phyloP scores from a whole-genome alignment of 2,329 filamentous ascomycete genomes.

The Tolypocladium paradoxum region DNA sequence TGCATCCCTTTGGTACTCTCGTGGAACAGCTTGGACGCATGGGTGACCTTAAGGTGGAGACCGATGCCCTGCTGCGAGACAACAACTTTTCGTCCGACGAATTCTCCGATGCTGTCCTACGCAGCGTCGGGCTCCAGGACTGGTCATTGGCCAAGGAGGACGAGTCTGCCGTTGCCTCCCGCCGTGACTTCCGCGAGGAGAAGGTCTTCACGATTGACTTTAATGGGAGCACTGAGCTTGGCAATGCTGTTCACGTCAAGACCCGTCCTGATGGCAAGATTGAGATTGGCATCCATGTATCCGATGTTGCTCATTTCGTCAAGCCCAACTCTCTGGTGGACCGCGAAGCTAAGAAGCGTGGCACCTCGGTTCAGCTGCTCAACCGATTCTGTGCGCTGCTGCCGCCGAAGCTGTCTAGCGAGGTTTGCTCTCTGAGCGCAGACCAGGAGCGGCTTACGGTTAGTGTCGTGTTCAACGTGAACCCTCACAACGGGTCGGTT shows the following conservation, averaged over 20 bases:
- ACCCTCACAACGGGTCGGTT: slow-evolving; percentile 66
- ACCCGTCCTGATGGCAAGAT: slow-evolving; percentile 71
- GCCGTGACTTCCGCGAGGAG: slow-evolving; percentile 84
- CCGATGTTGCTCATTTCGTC: slow-evolving; percentile 93
- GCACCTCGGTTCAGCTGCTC: slow-evolving; percentile 89
- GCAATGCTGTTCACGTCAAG: slow-evolving; percentile 90
- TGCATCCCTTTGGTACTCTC: slow-evolving; percentile 94
- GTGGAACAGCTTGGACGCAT: slow-evolving; percentile 95
- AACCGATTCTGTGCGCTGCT: slow-evolving; percentile 83
- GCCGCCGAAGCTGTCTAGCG: slow-evolving; percentile 71
- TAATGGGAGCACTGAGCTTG: slow-evolving; percentile 76
- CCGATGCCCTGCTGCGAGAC: slow-evolving; percentile 89
- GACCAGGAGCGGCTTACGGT: slow-evolving; percentile 85
- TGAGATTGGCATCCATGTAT: slow-evolving; percentile 90
- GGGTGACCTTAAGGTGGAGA: slow-evolving; percentile 96
- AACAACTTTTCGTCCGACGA: slow-evolving; percentile 98
- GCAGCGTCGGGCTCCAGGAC: slow-evolving; percentile 83
- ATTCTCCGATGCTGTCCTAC: slow-evolving; percentile 90
- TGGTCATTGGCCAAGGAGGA: slow-evolving; percentile 83
- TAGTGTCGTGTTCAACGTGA: slow-evolving; percentile 86
- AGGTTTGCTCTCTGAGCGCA: slow-evolving; percentile 78
- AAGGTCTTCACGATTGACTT: slow-evolving; percentile 87
- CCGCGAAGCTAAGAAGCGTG: slow-evolving; percentile 94
- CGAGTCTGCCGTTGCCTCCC: slow-evolving; percentile 58
- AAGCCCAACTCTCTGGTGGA: slow-evolving; percentile 93